Conservation (phyloP, 1,284 basidiomycete species). For the Austropuccinia psidii region DNA sequence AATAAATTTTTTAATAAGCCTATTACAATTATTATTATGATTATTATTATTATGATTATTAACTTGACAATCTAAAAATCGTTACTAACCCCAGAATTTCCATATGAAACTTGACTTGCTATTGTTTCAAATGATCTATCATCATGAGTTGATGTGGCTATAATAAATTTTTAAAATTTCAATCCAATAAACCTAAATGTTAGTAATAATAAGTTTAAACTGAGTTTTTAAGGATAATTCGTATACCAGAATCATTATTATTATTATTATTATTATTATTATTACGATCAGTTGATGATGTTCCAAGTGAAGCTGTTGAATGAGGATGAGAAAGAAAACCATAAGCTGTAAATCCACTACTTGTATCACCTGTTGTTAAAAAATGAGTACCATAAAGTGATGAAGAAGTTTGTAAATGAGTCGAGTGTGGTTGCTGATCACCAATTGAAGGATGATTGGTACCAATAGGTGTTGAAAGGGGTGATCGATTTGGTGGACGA, state of each 20-base stretch:
- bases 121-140: not conserved
- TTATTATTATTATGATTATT: too few relatives aligned
- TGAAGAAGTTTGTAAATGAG: conserved; percentile 1
- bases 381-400: not conserved
- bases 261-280: not conserved
- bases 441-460: too few relatives aligned
- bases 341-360: conserved; percentile 2
- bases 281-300: not conserved
- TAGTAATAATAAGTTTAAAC: not conserved
- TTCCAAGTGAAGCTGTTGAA: conserved; percentile 1
- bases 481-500: not conserved
- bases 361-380: not conserved
- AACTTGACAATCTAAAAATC: too few relatives aligned
- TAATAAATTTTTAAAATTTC: not conserved
- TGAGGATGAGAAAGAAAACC: conserved; percentile 17
- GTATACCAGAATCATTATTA: not conserved
- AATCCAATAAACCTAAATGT: not conserved
- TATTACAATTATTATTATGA: too few relatives aligned
- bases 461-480: not conserved
- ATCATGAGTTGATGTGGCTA: not conserved
- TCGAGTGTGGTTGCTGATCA: not conserved
- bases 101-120: conserved; percentile 18
- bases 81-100: conserved; percentile 16
- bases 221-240: not conserved
- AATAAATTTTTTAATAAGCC: not conserved